These are phyloP conservation scores for Acanthamoeba lenticulata DNA, from an alignment of 208 protist genomes.

Conservation along the genomic window DNA sequence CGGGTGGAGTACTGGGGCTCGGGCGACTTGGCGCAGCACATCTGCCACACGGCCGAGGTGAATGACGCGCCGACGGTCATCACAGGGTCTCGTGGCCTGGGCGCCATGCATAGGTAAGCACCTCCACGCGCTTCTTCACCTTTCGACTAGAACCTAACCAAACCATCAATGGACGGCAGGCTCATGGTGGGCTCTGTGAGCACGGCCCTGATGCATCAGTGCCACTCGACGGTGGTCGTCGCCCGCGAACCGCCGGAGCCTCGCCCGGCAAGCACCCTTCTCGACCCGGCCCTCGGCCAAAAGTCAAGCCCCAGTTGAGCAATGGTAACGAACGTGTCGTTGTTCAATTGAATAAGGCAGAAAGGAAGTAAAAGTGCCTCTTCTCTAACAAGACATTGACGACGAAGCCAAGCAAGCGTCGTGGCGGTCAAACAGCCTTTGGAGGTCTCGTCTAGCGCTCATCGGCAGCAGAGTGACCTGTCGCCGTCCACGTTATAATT, in stretches of 20 bases:
- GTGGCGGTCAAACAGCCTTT: too few relatives aligned
- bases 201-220: background rate
- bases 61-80: background rate
- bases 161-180: background rate
- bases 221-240: background rate
- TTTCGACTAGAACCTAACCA: background rate
- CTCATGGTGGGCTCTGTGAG: background rate
- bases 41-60: background rate
- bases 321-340: too few relatives aligned
- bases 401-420: too few relatives aligned
- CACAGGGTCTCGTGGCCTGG: background rate
- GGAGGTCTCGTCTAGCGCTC: too few relatives aligned
- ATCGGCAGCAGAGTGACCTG: too few relatives aligned
- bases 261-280: too few relatives aligned
- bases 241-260: background rate
- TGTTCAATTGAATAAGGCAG: too few relatives aligned
- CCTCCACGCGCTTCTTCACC: background rate
- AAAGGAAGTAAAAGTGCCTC: too few relatives aligned
- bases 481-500: too few relatives aligned
- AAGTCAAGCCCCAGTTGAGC: too few relatives aligned
- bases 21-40: background rate
- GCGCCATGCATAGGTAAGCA: background rate
- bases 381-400: too few relatives aligned
- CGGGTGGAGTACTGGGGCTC: background rate
- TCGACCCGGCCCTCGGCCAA: too few relatives aligned